phyloP scores from a whole-genome alignment of 495 filamentous ascomycete species.

The Penicillium ucsense region DNA sequence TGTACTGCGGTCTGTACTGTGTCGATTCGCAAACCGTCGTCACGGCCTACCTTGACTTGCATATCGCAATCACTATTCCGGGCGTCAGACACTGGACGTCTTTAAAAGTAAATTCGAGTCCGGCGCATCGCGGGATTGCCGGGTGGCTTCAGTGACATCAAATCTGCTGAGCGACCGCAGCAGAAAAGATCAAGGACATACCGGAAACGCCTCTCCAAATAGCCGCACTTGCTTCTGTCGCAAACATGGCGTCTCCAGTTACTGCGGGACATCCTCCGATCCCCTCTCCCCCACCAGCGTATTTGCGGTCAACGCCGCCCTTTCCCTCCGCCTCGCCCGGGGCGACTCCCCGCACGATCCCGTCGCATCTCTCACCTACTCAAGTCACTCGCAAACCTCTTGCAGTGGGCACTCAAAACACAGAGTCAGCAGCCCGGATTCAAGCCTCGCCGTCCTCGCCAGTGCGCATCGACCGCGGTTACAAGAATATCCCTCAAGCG shows the following conservation, averaged over 20 bases:
- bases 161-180: no score
- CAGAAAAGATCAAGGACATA: no score
- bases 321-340: slow-evolving; percentile 15
- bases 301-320: slow-evolving; percentile 32
- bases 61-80: no score
- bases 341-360: slow-evolving; percentile 16
- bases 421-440: slow-evolving; percentile 14
- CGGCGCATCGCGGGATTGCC: no score
- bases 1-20: no score
- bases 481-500: slow-evolving; percentile 21
- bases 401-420: slow-evolving; percentile 3
- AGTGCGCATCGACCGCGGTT: slow-evolving; percentile 29
- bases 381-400: slow-evolving; percentile 20
- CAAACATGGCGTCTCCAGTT: slow-evolving; percentile 23
- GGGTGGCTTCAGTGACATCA: no score
- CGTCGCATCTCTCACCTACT: slow-evolving; percentile 13
- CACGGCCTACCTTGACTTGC: no score
- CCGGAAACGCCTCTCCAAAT: no score
- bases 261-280: slow-evolving; percentile 21
- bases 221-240: no score
- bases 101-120: no score
- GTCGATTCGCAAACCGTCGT: no score
- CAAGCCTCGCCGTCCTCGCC: slow-evolving; percentile 32
- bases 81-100: no score
- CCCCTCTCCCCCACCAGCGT: slow-evolving; percentile 34